phyloP scores from a whole-genome alignment of 1,284 basidiomycete genomes.

The Ganoderma sinense region DNA sequence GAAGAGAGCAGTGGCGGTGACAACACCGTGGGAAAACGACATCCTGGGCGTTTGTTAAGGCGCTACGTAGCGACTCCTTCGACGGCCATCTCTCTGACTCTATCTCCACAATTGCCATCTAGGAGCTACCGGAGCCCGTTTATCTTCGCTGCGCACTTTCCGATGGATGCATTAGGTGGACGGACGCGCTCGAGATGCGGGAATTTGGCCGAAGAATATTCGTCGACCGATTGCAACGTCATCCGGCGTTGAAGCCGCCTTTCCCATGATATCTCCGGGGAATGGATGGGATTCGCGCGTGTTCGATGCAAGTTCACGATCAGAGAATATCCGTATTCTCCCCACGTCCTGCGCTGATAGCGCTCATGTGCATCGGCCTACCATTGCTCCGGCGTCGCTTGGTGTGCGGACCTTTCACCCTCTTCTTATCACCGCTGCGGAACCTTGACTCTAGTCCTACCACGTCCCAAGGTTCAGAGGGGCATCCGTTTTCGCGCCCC shows the following conservation, averaged over 20 bases:
- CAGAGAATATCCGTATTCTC: too few species aligned
- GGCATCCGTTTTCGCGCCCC: not conserved
- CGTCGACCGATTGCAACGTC: not conserved
- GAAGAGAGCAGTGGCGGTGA: not conserved
- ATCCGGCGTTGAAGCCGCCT: not conserved
- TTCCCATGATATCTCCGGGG: not conserved
- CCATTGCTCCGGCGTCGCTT: not conserved
- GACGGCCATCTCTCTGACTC: too few species aligned
- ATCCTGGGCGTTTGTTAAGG: not conserved
- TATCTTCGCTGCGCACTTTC: not conserved
- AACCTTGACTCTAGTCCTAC: not conserved
- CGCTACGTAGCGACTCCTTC: not conserved
- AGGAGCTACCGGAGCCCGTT: not conserved
- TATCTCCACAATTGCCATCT: not conserved
- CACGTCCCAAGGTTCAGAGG: not conserved
- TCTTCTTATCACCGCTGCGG: not conserved
- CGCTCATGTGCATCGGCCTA: not conserved
- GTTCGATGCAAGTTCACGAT: not conserved
- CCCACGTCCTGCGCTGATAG: not conserved
- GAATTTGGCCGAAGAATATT: not conserved
- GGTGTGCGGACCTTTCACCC: not conserved
- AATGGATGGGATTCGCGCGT: not conserved
- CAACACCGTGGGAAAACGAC: not conserved
- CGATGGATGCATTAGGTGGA: not conserved
- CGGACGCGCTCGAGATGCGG: not conserved